Evolutionary conservation across 2,329 filamentous ascomycete species (phyloP).

Genomic region (Phoma herbarum): DNA sequence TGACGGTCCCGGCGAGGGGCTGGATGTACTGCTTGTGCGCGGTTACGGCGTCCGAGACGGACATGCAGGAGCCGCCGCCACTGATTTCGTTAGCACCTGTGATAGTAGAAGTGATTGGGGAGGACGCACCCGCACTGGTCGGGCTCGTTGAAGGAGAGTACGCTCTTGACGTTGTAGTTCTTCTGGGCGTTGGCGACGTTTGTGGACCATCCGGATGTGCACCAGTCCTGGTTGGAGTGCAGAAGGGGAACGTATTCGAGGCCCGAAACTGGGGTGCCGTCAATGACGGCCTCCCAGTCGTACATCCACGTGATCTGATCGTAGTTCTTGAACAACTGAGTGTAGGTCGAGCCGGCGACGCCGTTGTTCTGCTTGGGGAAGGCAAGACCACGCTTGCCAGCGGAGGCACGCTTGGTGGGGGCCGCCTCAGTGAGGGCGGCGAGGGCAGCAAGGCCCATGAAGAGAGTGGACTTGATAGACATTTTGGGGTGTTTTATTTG

Average conservation of each 20-base stretch:
- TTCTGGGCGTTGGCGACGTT: slow-evolving; percentile 41
- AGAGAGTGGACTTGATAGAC: slow-evolving; percentile 29
- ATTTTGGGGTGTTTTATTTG: slow-evolving; percentile 4
- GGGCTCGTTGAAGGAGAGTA: slow-evolving; percentile 52
- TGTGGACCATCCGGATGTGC: slow-evolving; percentile 37
- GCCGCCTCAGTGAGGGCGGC: slow-evolving; percentile 39
- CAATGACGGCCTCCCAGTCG: slow-evolving; percentile 68
- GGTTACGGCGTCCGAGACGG: slow-evolving; percentile 31
- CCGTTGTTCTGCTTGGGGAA: slow-evolving; percentile 41
- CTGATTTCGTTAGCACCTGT: slow-evolving; percentile 20
- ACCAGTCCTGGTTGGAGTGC: slow-evolving; percentile 42
- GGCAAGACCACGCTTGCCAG: slow-evolving; percentile 44
- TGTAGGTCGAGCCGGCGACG: slow-evolving; percentile 33
- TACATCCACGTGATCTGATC: slow-evolving; percentile 67
- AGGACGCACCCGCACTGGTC: slow-evolving; percentile 45
- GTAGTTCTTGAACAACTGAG: slow-evolving; percentile 30
- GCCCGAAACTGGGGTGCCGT: slow-evolving; percentile 50
- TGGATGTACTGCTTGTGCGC: slow-evolving; percentile 41
- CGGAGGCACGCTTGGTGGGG: slow-evolving; percentile 35
- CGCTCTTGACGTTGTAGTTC: slow-evolving; percentile 42
- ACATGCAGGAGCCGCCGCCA: slow-evolving; percentile 42
- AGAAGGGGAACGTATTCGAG: slow-evolving; percentile 70
- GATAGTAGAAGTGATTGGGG: neutral
- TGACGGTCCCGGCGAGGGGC: slow-evolving; percentile 36
- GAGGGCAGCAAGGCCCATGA: slow-evolving; percentile 43